A percentile compares a stretch with the other conserved stretches of the same genome.
Evolutionary conservation across 139 green algal genomes (phyloP).

Genomic region (Chlorella sp.): DNA sequence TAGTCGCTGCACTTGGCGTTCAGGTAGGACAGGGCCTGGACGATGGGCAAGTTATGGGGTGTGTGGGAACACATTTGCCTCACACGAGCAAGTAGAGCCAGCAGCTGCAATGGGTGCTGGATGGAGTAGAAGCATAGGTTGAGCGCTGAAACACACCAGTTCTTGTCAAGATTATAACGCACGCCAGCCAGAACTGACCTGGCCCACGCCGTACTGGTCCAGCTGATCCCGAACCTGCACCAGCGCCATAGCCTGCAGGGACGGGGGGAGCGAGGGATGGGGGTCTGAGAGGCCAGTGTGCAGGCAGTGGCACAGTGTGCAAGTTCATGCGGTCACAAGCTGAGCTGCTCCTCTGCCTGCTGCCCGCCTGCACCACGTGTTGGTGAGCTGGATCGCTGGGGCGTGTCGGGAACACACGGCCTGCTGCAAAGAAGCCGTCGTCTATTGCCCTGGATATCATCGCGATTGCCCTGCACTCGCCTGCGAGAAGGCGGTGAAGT

Average conservation of each 20-base stretch:
- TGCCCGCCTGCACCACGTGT: too few relatives aligned
- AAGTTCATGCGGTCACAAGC: too few relatives aligned
- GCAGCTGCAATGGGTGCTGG: too few relatives aligned
- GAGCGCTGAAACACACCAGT: too few relatives aligned
- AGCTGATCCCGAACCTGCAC: conserved; percentile 46
- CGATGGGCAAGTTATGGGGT: background rate
- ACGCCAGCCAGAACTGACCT: conserved; percentile 1
- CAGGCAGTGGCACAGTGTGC: background rate
- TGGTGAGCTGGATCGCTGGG: background rate
- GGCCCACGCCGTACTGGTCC: conserved; percentile 47
- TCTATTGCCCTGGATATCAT: too few relatives aligned
- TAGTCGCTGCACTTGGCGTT: conserved; percentile 29
- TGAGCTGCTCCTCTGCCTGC: too few relatives aligned
- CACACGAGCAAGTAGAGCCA: too few relatives aligned
- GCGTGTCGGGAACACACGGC: background rate
- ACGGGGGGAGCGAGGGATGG: background rate
- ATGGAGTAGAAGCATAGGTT: too few relatives aligned
- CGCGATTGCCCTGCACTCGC: background rate
- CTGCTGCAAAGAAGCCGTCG: background rate
- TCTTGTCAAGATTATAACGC: too few relatives aligned
- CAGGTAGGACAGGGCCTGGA: conserved; percentile 23
- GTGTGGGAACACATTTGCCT: too few relatives aligned
- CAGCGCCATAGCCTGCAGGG: conserved; percentile 48
- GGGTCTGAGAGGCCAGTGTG: background rate
- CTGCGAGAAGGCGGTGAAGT: background rate